These are phyloP conservation scores for Yamadazyma dushanensis DNA, from an alignment of 1,139 yeast genomes.

Conservation along the genomic window DNA sequence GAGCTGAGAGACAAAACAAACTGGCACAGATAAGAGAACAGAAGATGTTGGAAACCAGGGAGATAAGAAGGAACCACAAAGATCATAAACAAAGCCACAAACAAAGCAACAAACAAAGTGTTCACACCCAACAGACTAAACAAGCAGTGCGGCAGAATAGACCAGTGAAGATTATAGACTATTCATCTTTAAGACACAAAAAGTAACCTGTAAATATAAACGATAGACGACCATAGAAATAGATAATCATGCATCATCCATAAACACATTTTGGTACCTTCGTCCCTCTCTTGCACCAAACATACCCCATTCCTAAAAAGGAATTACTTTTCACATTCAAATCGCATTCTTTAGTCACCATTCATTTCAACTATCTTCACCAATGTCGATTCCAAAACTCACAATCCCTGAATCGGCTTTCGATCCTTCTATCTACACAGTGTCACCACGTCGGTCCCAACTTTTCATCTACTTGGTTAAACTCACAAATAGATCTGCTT, in stretches of 20 bases:
- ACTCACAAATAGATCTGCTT: conserved; percentile 39
- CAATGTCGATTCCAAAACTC: conserved; percentile 27
- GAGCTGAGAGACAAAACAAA: conserved; percentile 8
- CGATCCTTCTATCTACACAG: conserved; percentile 29
- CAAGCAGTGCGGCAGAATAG: conserved; percentile 1
- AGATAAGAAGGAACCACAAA: no score
- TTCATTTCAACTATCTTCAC: background rate
- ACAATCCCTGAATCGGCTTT: conserved; percentile 48
- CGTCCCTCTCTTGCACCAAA: no score
- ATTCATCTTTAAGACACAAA: no score
- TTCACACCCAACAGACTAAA: no score
- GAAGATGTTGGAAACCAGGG: no score
- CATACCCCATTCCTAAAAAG: no score
- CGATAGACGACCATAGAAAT: no score
- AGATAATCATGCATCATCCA: no score
- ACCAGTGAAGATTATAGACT: conserved; percentile 1
- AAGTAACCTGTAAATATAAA: background rate
- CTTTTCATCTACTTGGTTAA: conserved; percentile 30
- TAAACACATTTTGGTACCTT: no score
- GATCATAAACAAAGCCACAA: no score
- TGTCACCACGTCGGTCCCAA: conserved; percentile 24
- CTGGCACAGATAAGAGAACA: conserved; percentile 1
- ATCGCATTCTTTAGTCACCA: background rate
- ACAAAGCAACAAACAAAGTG: no score
- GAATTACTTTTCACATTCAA: background rate